These are phyloP conservation scores for Nevesoporus exiguus DNA, from an alignment of 768 basidiomycete species.

Conservation along the genomic window DNA sequence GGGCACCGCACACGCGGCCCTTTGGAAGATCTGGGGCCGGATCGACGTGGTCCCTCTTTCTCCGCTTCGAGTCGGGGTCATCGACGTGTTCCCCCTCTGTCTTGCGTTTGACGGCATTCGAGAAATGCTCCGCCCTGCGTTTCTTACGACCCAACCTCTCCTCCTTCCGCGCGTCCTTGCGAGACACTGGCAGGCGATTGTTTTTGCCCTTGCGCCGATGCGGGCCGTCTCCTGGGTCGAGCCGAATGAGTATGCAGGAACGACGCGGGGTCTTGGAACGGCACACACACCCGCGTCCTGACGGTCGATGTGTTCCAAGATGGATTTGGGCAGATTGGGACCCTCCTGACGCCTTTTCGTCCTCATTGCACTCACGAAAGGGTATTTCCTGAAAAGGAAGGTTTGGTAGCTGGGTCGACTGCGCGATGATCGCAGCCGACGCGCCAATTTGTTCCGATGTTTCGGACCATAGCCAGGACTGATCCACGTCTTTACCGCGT, in stretches of 20 bases:
- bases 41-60: slow-evolving; percentile 41
- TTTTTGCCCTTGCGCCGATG: slow-evolving; percentile 7
- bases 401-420: too few species aligned
- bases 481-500: too few species aligned
- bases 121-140: slow-evolving; percentile 60
- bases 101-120: slow-evolving; percentile 37
- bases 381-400: not conserved
- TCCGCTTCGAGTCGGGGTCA: slow-evolving; percentile 36
- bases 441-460: not conserved
- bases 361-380: slow-evolving; percentile 1
- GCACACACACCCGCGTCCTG: slow-evolving; percentile 15
- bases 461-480: too few species aligned
- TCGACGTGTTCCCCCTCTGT: slow-evolving; percentile 44
- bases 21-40: not conserved
- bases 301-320: slow-evolving; percentile 25
- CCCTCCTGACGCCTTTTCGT: slow-evolving; percentile 14
- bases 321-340: slow-evolving; percentile 26
- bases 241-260: not conserved
- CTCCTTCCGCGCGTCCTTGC: slow-evolving; percentile 66
- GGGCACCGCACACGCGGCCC: not conserved
- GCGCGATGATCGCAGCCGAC: too few species aligned
- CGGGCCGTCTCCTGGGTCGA: not conserved
- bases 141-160: slow-evolving; percentile 57
- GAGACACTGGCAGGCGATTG: slow-evolving; percentile 34
- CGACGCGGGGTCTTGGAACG: not conserved